Evolutionary conservation across 352 stramenopile genomes (phyloP).

Genomic region (Blastocystis sp.): DNA sequence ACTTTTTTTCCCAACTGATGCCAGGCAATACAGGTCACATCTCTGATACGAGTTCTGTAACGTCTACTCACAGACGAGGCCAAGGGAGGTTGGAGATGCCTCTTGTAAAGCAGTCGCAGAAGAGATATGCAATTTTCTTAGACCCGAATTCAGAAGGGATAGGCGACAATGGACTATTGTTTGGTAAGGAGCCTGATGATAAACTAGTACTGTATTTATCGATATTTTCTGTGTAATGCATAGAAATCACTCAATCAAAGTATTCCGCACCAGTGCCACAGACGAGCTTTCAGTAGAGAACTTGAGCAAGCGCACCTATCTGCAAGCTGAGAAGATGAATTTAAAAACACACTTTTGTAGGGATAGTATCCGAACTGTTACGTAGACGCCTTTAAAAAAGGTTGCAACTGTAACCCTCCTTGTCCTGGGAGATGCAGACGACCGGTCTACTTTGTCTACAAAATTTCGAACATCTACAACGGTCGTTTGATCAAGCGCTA

Average conservation of each 20-base stretch:
- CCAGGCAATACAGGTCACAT: background rate
- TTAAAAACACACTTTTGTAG: conserved; percentile 47
- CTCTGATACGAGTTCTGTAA: background rate
- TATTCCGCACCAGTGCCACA: background rate
- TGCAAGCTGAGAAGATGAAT: conserved; percentile 15
- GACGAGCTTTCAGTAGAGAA: background rate
- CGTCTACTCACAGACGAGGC: background rate
- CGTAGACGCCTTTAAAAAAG: background rate
- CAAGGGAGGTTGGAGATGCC: background rate
- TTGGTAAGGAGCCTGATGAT: background rate
- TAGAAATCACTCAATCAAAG: conserved; percentile 43
- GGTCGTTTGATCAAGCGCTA: background rate
- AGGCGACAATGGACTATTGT: background rate
- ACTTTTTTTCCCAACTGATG: background rate
- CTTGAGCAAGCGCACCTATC: background rate
- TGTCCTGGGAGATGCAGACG: background rate
- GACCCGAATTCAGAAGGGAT: background rate
- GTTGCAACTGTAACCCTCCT: conserved; percentile 11
- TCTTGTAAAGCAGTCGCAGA: conserved; percentile 19
- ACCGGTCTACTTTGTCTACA: conserved; percentile 31
- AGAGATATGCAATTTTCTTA: background rate
- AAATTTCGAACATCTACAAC: conserved; percentile 11
- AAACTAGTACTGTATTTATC: background rate
- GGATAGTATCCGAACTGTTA: background rate
- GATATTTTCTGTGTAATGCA: background rate